phyloP scores from a whole-genome alignment of 495 filamentous ascomycete genomes.

The Hyphodiscus hymeniophilus region DNA sequence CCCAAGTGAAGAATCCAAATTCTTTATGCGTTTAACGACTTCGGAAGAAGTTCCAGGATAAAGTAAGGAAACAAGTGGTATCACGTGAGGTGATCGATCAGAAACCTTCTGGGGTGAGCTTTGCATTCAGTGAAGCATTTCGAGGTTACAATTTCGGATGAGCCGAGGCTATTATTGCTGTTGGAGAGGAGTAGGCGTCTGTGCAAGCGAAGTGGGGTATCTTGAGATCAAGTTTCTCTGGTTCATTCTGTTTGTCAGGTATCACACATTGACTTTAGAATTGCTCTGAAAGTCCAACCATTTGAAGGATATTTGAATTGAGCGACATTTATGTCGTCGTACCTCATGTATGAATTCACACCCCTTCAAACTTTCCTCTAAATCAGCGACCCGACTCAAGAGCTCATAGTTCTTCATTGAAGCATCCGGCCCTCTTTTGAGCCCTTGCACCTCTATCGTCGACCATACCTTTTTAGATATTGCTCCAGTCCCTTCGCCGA shows the following conservation, averaged over 20 bases:
- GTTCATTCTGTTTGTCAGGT: background rate
- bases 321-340: too few species aligned
- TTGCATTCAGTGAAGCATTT: slow-evolving; percentile 2
- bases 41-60: slow-evolving; percentile 30
- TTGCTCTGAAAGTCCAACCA: background rate
- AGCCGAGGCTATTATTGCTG: background rate
- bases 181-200: background rate
- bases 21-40: slow-evolving; percentile 35
- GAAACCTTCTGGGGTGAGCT: slow-evolving; percentile 36
- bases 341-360: slow-evolving; percentile 23
- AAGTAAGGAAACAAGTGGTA: slow-evolving; percentile 53
- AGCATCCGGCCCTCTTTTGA: background rate
- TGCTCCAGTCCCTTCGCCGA: background rate
- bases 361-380: slow-evolving; percentile 6
- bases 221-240: slow-evolving; percentile 3
- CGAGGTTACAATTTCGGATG: background rate
- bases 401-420: slow-evolving; percentile 2
- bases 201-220: background rate
- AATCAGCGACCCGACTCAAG: background rate
- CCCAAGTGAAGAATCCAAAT: slow-evolving; percentile 39
- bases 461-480: slow-evolving; percentile 1
- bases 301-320: too few species aligned
- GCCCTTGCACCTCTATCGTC: background rate
- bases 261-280: background rate
- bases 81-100: slow-evolving; percentile 54